phyloP scores from a whole-genome alignment of 768 basidiomycete species.

The Mrakia frigida region DNA sequence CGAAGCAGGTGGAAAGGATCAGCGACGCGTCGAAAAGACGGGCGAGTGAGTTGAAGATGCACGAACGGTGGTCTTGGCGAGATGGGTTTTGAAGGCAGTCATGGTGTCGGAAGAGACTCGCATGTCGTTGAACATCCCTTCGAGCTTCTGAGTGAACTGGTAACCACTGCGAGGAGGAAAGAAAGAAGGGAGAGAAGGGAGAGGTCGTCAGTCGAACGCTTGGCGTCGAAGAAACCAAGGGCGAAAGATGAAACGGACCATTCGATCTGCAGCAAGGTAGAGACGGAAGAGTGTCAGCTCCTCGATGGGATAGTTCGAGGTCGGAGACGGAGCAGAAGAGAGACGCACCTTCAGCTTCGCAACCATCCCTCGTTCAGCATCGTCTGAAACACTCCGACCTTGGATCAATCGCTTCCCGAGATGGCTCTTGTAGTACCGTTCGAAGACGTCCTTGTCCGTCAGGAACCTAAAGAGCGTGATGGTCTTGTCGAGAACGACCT shows the following conservation, averaged over 20 bases:
- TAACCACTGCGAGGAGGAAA: slow-evolving; percentile 53
- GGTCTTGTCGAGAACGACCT: slow-evolving; percentile 77
- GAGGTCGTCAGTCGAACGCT: neutral
- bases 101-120: slow-evolving; percentile 77
- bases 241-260: neutral
- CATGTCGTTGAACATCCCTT: slow-evolving; percentile 99
- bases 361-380: slow-evolving; percentile 95
- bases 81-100: slow-evolving; percentile 61
- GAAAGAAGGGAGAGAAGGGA: neutral
- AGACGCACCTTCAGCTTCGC: slow-evolving; percentile 76
- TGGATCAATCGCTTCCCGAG: slow-evolving; percentile 85
- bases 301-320: too few species aligned
- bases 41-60: slow-evolving; percentile 45
- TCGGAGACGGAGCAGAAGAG: neutral
- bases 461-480: slow-evolving; percentile 93
- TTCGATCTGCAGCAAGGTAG: neutral
- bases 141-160: slow-evolving; percentile 94
- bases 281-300: neutral
- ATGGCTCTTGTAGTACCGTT: slow-evolving; percentile 94
- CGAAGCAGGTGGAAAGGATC: neutral
- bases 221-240: too few species aligned
- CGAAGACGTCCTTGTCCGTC: slow-evolving; percentile 93
- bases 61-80: slow-evolving; percentile 46
- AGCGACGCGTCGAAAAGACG: neutral
- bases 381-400: slow-evolving; percentile 86